Evolutionary conservation across 169 alveolate species (phyloP).

Genomic region (Sarcocystis neurona): DNA sequence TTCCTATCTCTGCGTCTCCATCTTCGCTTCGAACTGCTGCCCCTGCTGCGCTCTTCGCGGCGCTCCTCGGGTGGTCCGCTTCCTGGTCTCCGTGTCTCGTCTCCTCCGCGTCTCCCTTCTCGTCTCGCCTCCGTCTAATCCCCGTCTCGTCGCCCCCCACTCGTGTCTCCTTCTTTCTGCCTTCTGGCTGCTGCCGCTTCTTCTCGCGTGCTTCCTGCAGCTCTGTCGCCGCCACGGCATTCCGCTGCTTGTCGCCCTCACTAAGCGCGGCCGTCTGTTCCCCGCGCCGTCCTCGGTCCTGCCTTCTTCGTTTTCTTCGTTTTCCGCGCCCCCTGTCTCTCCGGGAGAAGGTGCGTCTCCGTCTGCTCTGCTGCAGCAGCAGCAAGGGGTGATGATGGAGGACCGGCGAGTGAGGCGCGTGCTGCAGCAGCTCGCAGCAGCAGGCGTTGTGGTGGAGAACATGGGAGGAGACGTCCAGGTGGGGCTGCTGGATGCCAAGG

Average conservation of each 20-base stretch:
- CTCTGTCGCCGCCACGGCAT: not conserved
- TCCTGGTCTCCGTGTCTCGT: too few species aligned
- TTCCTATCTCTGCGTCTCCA: too few species aligned
- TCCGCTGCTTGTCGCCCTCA: not conserved
- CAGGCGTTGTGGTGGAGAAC: not conserved
- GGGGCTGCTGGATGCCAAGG: not conserved
- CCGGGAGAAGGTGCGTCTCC: not conserved
- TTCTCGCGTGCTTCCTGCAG: not conserved
- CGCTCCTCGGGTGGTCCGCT: too few species aligned
- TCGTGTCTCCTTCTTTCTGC: too few species aligned
- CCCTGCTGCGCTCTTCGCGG: too few species aligned
- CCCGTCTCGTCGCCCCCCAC: too few species aligned
- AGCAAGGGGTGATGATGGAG: too few species aligned
- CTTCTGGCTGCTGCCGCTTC: not conserved
- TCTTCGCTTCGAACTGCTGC: too few species aligned
- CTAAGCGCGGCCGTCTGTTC: not conserved
- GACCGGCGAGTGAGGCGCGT: not conserved
- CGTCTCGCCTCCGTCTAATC: too few species aligned
- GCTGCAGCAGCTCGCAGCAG: not conserved
- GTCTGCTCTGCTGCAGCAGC: too few species aligned
- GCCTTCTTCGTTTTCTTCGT: too few species aligned
- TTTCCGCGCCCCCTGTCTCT: not conserved
- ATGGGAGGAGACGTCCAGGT: constrained; percentile 14
- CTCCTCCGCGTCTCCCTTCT: too few species aligned
- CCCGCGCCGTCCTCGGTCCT: not conserved